Evolutionary conservation across 2,329 filamentous ascomycete genomes (phyloP), one percentile per base, ranked within the genome.

Genomic region (Immersiporthe knoxdaviesiana): DNA sequence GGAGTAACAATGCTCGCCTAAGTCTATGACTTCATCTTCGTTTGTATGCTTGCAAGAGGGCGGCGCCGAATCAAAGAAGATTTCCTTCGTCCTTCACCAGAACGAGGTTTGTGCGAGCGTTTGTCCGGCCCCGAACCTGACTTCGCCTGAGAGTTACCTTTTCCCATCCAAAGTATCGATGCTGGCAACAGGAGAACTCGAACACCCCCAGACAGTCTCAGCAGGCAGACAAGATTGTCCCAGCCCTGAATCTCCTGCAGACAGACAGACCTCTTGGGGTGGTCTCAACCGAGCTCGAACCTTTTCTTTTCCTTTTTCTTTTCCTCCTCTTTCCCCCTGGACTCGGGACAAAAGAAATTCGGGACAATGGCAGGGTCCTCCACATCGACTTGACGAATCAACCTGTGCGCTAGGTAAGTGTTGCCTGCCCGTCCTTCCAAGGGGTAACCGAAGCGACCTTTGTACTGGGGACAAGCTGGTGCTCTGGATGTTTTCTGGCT

Each of bases 371-470:
- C 66, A 10, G n/a, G n/a, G n/a, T n/a, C n/a, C n/a, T n/a, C n/a
- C 7, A n/a, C 59, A 58, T 68, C 69, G n/a, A 70, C 56, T 68
- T 68, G 68, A 52, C n/a, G 3, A 4, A 67, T 65, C 62, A 6
- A 67, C 65, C 67, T 41, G 2, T 30, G 32, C 18, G 21, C 21
- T 39, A 58, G 16, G 44, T 10, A 61, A 32, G 44, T 5, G 56
- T 54, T 67, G 65, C 60, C 68, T 67, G 60, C 41, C 65, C 59
- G n/a, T n/a, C 64, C 21, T 30, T 30, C 12, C n/a, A 8, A 27
- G 8, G 50, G 50, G 24, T 54, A 54, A 27, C 24, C 50, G 12
- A 54, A 47, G 16, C 41, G 37, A 39, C 7, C 54, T 21, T 35
- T 58, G 30, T 59, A 59, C 56, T 37, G 12, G 21, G 11, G 30